Conservation (phyloP, 192 early-diverging fungal species). For the Coemansia sp. region DNA sequence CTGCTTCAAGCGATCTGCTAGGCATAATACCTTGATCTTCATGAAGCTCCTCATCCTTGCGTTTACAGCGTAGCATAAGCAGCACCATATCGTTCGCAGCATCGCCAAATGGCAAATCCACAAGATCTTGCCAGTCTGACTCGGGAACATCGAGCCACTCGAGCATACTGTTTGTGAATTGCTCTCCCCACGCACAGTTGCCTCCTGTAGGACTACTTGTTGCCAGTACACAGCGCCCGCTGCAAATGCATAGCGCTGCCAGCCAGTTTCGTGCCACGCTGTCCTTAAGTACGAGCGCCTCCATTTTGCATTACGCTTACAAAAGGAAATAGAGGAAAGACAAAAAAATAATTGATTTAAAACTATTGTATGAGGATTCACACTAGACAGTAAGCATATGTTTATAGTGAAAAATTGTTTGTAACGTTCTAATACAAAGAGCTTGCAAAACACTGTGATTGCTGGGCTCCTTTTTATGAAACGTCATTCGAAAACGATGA, state of each 20-base stretch:
- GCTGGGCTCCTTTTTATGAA: no score
- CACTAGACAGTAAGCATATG: no score
- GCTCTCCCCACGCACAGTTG: slow-evolving; percentile 23
- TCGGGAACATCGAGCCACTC: slow-evolving; percentile 32
- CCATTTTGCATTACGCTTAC: slow-evolving; percentile 14
- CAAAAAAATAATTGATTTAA: not conserved
- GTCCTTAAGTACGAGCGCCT: slow-evolving; percentile 26
- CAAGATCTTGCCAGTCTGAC: slow-evolving; percentile 17
- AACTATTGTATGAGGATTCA: not conserved
- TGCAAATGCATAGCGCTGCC: slow-evolving; percentile 44
- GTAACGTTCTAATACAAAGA: not conserved
- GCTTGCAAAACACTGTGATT: no score
- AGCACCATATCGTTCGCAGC: slow-evolving; percentile 46
- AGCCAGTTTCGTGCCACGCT: slow-evolving; percentile 31
- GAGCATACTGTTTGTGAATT: slow-evolving; percentile 34
- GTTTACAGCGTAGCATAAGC: slow-evolving; percentile 37
- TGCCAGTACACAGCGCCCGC: slow-evolving; percentile 42
- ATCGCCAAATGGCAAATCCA: slow-evolving; percentile 30
- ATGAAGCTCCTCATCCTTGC: slow-evolving; percentile 27
- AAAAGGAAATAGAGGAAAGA: not conserved
- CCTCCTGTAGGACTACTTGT: not conserved
- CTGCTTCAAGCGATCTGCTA: slow-evolving; percentile 22
- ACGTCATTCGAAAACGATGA: no score
- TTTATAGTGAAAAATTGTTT: no score
- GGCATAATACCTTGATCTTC: not conserved